These are phyloP conservation scores for Lentinula lateritia DNA, from an alignment of 768 basidiomycete species.

Conservation along the genomic window DNA sequence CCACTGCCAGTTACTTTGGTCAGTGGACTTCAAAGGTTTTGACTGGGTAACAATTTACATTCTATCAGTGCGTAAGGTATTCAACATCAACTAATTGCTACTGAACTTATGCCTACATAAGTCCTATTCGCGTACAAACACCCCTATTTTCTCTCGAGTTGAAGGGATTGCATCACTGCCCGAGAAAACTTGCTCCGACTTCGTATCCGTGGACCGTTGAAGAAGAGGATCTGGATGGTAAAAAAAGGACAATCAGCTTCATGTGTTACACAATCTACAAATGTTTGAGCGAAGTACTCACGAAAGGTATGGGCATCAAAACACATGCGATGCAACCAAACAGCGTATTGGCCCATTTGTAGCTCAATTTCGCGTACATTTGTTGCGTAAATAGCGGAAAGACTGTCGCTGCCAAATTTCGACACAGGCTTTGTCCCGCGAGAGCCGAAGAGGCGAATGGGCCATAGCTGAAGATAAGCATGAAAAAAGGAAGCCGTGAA, in stretches of 20 bases:
- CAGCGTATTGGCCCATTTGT: slow-evolving; percentile 56
- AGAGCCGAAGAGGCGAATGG: slow-evolving; percentile 65
- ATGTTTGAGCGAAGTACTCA: slow-evolving; percentile 19
- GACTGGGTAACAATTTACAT: too few species aligned
- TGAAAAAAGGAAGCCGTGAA: neutral
- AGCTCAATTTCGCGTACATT: slow-evolving; percentile 52
- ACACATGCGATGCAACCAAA: slow-evolving; percentile 46
- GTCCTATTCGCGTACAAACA: neutral
- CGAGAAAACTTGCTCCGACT: slow-evolving; percentile 35
- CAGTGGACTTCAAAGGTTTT: too few species aligned
- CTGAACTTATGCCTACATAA: too few species aligned
- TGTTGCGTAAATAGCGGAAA: slow-evolving; percentile 62
- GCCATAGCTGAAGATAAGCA: slow-evolving; percentile 33
- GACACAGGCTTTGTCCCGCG: slow-evolving; percentile 59
- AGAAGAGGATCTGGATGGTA: slow-evolving; percentile 30
- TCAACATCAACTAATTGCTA: too few species aligned
- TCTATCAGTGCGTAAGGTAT: too few species aligned
- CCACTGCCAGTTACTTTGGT: too few species aligned
- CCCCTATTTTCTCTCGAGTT: neutral
- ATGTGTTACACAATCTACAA: too few species aligned
- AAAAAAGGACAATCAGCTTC: neutral
- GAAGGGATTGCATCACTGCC: slow-evolving; percentile 22
- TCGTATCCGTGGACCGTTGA: slow-evolving; percentile 36
- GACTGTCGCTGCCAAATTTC: slow-evolving; percentile 43
- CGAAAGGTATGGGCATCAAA: slow-evolving; percentile 59